Conservation (phyloP, 495 filamentous ascomycete genomes). For the Peziza echinospora region DNA sequence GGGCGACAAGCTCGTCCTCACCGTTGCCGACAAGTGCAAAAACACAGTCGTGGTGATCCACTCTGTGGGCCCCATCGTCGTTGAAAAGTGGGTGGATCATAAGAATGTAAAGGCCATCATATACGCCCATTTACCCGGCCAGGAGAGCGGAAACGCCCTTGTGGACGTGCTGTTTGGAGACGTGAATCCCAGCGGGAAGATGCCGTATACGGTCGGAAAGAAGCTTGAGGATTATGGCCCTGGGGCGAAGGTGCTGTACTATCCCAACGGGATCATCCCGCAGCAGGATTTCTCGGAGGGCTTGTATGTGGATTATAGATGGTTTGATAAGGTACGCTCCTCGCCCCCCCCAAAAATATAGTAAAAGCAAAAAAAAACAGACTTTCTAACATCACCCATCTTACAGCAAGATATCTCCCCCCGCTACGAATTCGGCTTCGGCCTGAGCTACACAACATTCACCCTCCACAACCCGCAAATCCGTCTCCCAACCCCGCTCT, state of each 20-base stretch:
- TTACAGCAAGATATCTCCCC: constrained; percentile 39
- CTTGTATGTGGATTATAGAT: constrained; percentile 71
- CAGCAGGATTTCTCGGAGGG: constrained; percentile 74
- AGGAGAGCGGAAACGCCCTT: constrained; percentile 75
- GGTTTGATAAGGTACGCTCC: constrained; percentile 85
- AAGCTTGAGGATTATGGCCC: constrained; percentile 62
- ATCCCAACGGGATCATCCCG: constrained; percentile 48
- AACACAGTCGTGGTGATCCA: constrained; percentile 92
- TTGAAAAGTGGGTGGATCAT: constrained; percentile 62
- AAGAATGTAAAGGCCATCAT: constrained; percentile 63
- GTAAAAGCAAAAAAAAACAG: too few relatives aligned
- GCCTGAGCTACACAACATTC: constrained; percentile 64
- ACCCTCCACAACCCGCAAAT: constrained; percentile 34
- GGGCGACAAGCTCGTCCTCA: constrained; percentile 57
- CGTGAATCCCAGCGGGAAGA: constrained; percentile 61
- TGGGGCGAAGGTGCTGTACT: constrained; percentile 50
- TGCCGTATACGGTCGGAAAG: constrained; percentile 83
- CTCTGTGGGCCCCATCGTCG: constrained; percentile 55
- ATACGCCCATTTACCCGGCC: constrained; percentile 69
- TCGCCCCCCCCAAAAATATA: too few relatives aligned
- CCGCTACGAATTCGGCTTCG: constrained; percentile 58
- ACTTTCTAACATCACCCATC: too few relatives aligned
- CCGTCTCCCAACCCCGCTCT: constrained; percentile 28
- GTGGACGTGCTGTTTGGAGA: constrained; percentile 69
- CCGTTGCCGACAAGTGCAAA: constrained; percentile 52